Conservation (phyloP, 345 rosid genomes). For the Sonneratia caseolaris region DNA sequence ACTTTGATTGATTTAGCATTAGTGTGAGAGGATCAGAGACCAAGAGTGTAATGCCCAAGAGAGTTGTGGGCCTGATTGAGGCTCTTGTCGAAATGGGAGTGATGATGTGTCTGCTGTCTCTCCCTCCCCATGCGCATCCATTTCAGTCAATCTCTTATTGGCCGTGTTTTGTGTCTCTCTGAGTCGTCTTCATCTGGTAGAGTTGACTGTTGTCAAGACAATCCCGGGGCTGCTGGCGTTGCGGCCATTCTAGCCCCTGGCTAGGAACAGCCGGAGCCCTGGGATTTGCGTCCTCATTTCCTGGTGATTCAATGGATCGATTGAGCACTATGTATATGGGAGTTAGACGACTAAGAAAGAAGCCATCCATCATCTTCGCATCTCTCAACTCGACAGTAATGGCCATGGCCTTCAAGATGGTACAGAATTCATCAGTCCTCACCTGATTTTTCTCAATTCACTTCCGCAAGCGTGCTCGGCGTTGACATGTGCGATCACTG, state of each 20-base stretch:
- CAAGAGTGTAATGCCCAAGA: too few relatives aligned
- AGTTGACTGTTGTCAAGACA: too few relatives aligned
- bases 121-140: background rate
- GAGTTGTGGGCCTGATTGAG: background rate
- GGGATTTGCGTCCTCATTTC: too few relatives aligned
- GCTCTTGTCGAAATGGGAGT: background rate
- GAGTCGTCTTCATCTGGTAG: background rate
- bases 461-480: background rate
- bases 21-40: background rate
- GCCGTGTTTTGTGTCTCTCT: background rate
- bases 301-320: too few relatives aligned
- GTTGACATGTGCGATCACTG: background rate
- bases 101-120: background rate
- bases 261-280: too few relatives aligned
- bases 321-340: too few relatives aligned
- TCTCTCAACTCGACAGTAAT: constrained; percentile 14
- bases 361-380: too few relatives aligned
- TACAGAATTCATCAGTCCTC: constrained; percentile 7
- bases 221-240: too few relatives aligned
- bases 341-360: too few relatives aligned
- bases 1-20: background rate
- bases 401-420: constrained; percentile 99
- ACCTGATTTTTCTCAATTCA: background rate
- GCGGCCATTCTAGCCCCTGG: too few relatives aligned
- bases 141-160: background rate